Base-by-base conservation (phyloP, 495 filamentous ascomycete species). In the Penicillium simplicissimum region DNA sequence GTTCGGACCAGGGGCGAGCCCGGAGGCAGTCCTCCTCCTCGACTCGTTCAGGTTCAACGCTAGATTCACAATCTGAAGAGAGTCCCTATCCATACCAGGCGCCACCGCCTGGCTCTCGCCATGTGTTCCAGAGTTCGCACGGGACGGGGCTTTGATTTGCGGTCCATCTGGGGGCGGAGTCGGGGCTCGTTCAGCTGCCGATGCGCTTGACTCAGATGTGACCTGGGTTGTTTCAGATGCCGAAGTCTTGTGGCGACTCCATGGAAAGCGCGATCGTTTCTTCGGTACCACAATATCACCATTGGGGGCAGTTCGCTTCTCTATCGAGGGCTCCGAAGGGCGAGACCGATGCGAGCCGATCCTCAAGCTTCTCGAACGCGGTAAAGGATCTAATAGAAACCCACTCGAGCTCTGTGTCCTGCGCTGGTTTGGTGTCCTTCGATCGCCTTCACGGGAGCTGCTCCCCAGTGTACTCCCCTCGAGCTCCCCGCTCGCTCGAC, bases 41-140 rank as follows among this genome's bases (percentile, higher is more conserved):
- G 90, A 93, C 69, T 96, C 91, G 76, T 90, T 96, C 52, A 97
- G 74, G 67, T 88, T 94, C 69, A 97, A 76, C 2, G 93, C 93
- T 73, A 97, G 87, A 67, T 90, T 92, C 38, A 97, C 91, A 59
- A 97, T 93, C 72, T 96, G 90, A 19, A 90, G 81, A 21, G 91
- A 87, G 65, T 97, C 92, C 17, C 84, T 76, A 73, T 92, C 89
- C 13, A 90, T 67, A 0, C 76, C 80, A 40, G 68, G 52, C 8
- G 67, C 47, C 28, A 36, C 37, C 31, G 65, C 47, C 49, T 65
- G 68, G n/a, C 59, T 36, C 4, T 36, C 13, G 37, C 60, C 49
- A 17, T 59, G 60, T 8, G 59, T 59, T 23, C 55, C 35, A 34
- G 52, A 54, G 21, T 59, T 52, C 28, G 45, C 35, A 7, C 59